Base-by-base conservation (phyloP, 306 rosid species). In the Casuarina cunninghamiana region DNA sequence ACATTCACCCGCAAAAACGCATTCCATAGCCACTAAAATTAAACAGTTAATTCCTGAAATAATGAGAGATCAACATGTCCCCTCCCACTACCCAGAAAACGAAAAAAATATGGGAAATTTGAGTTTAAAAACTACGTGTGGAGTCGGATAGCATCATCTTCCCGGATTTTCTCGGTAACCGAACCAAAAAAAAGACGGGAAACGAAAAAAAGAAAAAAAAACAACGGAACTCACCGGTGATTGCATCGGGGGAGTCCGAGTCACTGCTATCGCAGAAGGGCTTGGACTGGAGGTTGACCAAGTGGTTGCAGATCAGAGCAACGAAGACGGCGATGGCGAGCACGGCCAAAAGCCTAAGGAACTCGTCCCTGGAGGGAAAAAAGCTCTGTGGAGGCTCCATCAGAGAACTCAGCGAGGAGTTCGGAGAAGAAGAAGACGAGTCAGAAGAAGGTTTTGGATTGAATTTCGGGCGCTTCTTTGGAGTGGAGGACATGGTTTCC, bases 281-380 rank as follows among this genome's bases (percentile, higher is more conserved):
- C 54, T 53, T 87, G 5, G 81, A 58, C 0, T 69, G 85, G 15
- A 83, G 87, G 55, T 73, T 71, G 17, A 73, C 83, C 54, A 89
- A 76, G 74, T 83, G 57, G 84, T 87, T 88, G 82, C 84, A 88
- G 77, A 74, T 15, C 78, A 88, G 61, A 42, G 85, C 87, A 73
- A 90, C 91, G 4, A 80, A 77, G 39, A 86, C 69, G 11, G 96
- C 91, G 81, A 91, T 71, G 72, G 92, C 78, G 10, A 92, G 73
- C 21, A 87, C 92, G 5, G 82, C 54, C 44, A 88, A 0, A 48
- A 95, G 90, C 69, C 76, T 81, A 38, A 81, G 68, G 37, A 92
- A 69, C 53, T 92, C 97, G 71, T 81, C 75, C 77, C 80, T 92
- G 0, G 97, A 83, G 38, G 97, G 97, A 39, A 95, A 84, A 58